A percentile compares a stretch with the other conserved stretches of the same genome.
phyloP scores from a whole-genome alignment of 768 basidiomycete genomes.

The Calocybe indica region DNA sequence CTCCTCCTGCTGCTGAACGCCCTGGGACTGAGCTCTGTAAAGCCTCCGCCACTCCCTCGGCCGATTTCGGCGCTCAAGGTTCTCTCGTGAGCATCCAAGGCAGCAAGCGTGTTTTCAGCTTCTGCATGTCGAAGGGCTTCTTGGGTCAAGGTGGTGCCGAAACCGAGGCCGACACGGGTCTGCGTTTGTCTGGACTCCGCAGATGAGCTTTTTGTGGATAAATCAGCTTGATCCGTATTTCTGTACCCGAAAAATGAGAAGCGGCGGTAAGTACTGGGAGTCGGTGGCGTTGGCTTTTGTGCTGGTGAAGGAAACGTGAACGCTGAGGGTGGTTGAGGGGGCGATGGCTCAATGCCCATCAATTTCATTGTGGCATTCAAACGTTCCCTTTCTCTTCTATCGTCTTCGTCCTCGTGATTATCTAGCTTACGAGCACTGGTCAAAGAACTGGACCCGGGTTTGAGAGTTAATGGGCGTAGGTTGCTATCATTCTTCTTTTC shows the following conservation, averaged over 20 bases:
- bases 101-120: constrained; percentile 69
- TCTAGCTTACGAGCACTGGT: constrained; percentile 75
- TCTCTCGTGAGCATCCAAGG: constrained; percentile 77
- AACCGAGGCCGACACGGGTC: constrained; percentile 24
- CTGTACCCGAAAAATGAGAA: constrained; percentile 72
- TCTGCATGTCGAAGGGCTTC: constrained; percentile 77
- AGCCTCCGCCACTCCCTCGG: constrained; percentile 66
- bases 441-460: constrained; percentile 51
- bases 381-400: constrained; percentile 79
- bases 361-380: constrained; percentile 89
- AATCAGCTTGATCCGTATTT: constrained; percentile 38
- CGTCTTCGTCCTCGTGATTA: constrained; percentile 89
- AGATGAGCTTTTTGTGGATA: constrained; percentile 35
- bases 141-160: constrained; percentile 51
- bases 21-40: constrained; percentile 66
- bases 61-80: constrained; percentile 68
- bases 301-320: constrained; percentile 13
- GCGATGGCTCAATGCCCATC: constrained; percentile 81
- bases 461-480: constrained; percentile 69
- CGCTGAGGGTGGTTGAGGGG: constrained; percentile 31
- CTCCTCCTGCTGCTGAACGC: constrained; percentile 53
- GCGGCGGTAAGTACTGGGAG: constrained; percentile 32
- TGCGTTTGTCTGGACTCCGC: constrained; percentile 11
- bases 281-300: constrained; percentile 13
- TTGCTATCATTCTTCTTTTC: constrained; percentile 62